These are phyloP conservation scores for Vitis rotundifolia DNA, from an alignment of 164 flowering plant species.

Conservation along the genomic window DNA sequence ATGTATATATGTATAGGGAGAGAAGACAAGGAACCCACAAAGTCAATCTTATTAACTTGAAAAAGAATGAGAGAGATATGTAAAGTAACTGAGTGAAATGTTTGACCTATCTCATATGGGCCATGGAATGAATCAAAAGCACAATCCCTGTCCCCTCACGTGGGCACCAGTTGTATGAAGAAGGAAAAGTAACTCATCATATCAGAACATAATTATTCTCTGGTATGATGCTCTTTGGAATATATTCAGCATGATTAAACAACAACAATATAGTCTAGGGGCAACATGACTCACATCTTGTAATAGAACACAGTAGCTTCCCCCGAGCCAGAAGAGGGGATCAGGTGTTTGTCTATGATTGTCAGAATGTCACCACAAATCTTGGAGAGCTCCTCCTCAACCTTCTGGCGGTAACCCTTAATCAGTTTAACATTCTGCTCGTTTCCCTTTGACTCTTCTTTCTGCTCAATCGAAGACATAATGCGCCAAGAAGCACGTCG, in stretches of 20 bases:
- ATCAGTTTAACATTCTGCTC: constrained; percentile 70
- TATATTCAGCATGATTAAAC: neutral
- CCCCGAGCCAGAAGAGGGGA: constrained; percentile 66
- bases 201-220: constrained; percentile 3
- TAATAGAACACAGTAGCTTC: constrained; percentile 89
- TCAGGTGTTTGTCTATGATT: constrained; percentile 74
- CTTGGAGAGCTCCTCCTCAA: constrained; percentile 80
- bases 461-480: constrained; percentile 90
- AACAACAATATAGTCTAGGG: neutral
- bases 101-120: neutral
- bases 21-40: neutral
- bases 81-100: neutral
- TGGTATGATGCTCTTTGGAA: neutral
- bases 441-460: constrained; percentile 85
- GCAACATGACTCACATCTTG: constrained; percentile 66
- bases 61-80: no score
- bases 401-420: constrained; percentile 72
- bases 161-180: neutral
- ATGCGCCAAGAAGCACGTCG: constrained; percentile 90
- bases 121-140: neutral
- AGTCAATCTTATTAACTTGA: no score
- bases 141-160: neutral
- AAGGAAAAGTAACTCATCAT: constrained; percentile 1
- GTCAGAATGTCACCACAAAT: constrained; percentile 74
- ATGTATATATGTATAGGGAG: neutral